Percentiles rank a stretch among this genome's conserved stretches.
These are phyloP conservation scores for Neonectria coccinea DNA, from an alignment of 2,329 filamentous ascomycete genomes.

Conservation along the genomic window DNA sequence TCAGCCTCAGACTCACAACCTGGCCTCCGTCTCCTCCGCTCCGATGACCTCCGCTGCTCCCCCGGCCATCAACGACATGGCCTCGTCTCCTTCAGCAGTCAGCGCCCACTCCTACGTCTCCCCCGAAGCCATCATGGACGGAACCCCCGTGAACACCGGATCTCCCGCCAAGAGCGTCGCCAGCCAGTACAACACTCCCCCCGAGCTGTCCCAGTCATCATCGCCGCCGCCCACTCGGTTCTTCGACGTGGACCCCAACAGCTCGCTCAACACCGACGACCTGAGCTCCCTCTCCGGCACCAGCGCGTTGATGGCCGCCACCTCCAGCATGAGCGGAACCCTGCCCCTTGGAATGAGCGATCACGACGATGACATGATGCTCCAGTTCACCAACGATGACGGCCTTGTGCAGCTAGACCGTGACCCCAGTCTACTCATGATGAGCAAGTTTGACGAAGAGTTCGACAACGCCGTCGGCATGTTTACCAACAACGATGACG, in stretches of 20 bases:
- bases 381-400: conserved; percentile 57
- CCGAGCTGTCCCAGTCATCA: conserved; percentile 70
- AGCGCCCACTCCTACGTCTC: conserved; percentile 60
- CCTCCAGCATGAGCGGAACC: conserved; percentile 48
- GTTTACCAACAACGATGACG: conserved; percentile 64
- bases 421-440: conserved; percentile 62
- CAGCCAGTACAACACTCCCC: conserved; percentile 68
- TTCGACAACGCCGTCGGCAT: conserved; percentile 62
- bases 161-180: conserved; percentile 64
- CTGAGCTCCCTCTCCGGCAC: conserved; percentile 46
- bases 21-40: conserved; percentile 59
- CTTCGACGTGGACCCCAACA: conserved; percentile 60
- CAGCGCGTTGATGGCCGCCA: conserved; percentile 50
- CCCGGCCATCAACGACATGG: conserved; percentile 50
- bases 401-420: conserved; percentile 58
- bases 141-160: conserved; percentile 51
- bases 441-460: conserved; percentile 67
- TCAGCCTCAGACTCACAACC: conserved; percentile 40
- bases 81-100: conserved; percentile 55
- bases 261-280: conserved; percentile 48
- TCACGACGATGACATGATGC: conserved; percentile 59
- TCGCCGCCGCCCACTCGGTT: conserved; percentile 65
- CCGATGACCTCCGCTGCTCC: conserved; percentile 52
- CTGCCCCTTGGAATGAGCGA: conserved; percentile 51
- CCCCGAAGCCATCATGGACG: conserved; percentile 58